Percentiles rank a stretch among this genome's conserved stretches.
phyloP scores from a whole-genome alignment of 2,329 filamentous ascomycete species.

The Phialocephala sp. region DNA sequence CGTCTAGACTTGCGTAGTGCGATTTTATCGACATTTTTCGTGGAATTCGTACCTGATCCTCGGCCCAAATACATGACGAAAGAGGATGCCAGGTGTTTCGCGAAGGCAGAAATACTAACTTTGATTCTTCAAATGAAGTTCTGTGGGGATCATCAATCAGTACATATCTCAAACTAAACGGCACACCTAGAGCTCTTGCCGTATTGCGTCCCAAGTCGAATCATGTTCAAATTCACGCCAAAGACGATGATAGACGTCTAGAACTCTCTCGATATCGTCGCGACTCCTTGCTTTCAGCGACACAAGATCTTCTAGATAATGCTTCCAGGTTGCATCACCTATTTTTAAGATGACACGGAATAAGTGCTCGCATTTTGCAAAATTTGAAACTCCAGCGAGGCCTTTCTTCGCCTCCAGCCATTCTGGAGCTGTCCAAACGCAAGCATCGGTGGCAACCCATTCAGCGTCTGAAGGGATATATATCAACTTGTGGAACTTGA shows the following conservation, averaged over 20 bases:
- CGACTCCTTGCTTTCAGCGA: not conserved
- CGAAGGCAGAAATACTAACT: not conserved
- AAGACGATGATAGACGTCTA: not conserved
- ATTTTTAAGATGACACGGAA: not conserved
- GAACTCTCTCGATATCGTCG: not conserved
- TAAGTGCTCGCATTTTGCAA: not conserved
- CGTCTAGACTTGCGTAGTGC: not conserved
- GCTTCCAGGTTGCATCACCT: not conserved
- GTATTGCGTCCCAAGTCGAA: not conserved
- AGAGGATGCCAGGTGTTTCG: not conserved
- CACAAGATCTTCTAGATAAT: not conserved
- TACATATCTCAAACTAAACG: not conserved
- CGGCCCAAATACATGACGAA: not conserved
- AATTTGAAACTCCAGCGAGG: not conserved
- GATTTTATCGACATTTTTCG: not conserved
- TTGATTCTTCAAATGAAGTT: not conserved
- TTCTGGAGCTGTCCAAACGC: not conserved
- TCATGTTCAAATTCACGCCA: not conserved
- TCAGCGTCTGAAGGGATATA: not conserved
- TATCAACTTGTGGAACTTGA: not conserved
- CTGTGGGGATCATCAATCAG: not conserved
- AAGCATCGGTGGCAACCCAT: not conserved
- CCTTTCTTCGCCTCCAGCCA: not conserved
- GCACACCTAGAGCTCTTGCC: not conserved
- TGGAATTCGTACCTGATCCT: not conserved